These are phyloP conservation scores for Naganishia vishniacii DNA, from an alignment of 768 basidiomycete species.

Conservation along the genomic window DNA sequence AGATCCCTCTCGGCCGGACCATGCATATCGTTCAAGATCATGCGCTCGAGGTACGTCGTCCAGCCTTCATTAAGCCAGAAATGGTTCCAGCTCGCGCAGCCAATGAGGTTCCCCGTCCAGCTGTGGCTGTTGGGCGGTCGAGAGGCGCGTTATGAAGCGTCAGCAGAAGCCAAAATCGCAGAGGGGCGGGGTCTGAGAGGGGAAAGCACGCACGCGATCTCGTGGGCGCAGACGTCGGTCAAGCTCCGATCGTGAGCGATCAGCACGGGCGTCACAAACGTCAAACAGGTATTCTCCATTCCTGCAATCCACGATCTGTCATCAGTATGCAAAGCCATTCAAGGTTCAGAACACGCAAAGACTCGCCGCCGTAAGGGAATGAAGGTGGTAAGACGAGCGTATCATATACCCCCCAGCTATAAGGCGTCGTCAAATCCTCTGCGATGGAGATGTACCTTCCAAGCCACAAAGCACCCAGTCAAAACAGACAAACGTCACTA, in stretches of 20 bases:
- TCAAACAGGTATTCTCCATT: constrained; percentile 79
- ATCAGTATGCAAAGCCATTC: no score
- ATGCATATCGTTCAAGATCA: constrained; percentile 65
- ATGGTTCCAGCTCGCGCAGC: constrained; percentile 48
- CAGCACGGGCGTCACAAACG: constrained; percentile 82
- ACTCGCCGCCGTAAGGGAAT: constrained; percentile 17
- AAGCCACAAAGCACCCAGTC: no score
- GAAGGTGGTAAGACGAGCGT: not conserved
- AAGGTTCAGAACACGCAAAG: constrained; percentile 15
- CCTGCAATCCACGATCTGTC: no score
- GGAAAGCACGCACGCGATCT: constrained; percentile 58
- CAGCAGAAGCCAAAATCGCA: no score
- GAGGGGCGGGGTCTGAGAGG: not conserved
- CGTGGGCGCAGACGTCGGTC: constrained; percentile 73
- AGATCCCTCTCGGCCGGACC: constrained; percentile 73
- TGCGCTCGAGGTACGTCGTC: constrained; percentile 87
- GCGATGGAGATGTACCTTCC: constrained; percentile 68
- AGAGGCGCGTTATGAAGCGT: not conserved
- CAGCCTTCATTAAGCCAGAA: constrained; percentile 61
- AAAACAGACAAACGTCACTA: no score
- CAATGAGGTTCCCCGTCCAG: constrained; percentile 76
- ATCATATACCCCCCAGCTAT: constrained; percentile 75
- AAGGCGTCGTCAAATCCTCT: constrained; percentile 68
- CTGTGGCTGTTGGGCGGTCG: constrained; percentile 55
- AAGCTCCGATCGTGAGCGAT: constrained; percentile 79